Evolutionary conservation across 2,329 filamentous ascomycete species (phyloP), one percentile per base, ranked within the genome.

Genomic region (Fusarium veterinarium): DNA sequence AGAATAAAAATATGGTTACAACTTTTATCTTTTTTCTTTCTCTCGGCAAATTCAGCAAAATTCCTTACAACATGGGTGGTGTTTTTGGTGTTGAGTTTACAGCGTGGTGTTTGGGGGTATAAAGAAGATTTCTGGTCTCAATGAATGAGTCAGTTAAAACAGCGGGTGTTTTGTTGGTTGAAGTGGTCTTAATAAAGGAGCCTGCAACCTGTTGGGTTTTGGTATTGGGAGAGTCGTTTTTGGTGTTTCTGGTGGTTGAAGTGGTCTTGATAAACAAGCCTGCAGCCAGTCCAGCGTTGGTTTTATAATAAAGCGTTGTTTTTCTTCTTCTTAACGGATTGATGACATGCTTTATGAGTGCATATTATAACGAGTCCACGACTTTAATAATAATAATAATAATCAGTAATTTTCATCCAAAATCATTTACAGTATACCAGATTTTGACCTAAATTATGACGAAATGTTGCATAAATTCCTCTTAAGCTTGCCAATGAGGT

Each of bases 341-440:
- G 20, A 51, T 51, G 1, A 35, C 17, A 25, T 25, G 23, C 17
- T 25, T 31, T 23, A 48, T 19, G 7, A 1, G 12, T 25, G 31
- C 5, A 37, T 1, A 20, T 11, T 19, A 28, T 37, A 12, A 37
- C 11, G 2, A 28, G 48, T 16, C n/a, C 8, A 28, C 8, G 6
- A 37, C 8, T 12, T 20, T 0, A 11, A 20, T 19, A 51, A n/a
- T 16, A 11, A n/a, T 16, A 11, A 25, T 16, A 11, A 35, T 6
- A 3, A 16, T 11, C 1, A 0, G 3, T 25, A 20, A 0, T 6
- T 20, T 25, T 20, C 14, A 23, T 19, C 16, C 23, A 23, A 35
- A 23, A 23, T 19, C 6, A 8, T 8, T 19, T 51, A n/a, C 8
- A 31, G n/a, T 35, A 10, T 19, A 8, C 6, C 48, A 37, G 14